Base-by-base conservation (phyloP, 129 eudicot species). In the Heracleum sosnowskyi region DNA sequence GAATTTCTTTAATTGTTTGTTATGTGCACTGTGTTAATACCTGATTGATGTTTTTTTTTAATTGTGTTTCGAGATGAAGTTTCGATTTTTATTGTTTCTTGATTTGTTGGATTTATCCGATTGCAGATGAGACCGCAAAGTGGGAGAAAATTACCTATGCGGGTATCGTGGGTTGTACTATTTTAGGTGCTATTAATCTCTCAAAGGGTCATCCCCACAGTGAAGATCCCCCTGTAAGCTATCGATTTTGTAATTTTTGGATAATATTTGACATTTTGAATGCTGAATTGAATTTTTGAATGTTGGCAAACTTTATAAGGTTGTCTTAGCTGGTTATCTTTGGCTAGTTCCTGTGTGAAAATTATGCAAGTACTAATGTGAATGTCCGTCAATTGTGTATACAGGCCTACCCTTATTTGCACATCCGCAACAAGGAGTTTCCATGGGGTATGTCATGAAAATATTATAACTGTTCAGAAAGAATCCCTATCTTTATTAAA, bases 391-490 rank as follows among this genome's bases (percentile, higher is more conserved):
- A 22, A 29, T 35, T 72, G 11, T 57, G 34, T 76, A 3, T 82
- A 82, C 84, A 86, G 89, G 44, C 89, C 15, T 86, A 86, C 80
- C 78, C 86, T 0, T 80, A 86, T 24, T 22, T 82, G 82, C 89
- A 80, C 80, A 83, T 82, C 49, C 89, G 89, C 7, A 82, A 86
- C 82, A 86, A 86, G 86, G 89, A 86, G 76, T 82, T 86, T 26
- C 86, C 89, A 29, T 83, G 86, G 89, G 89, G 89, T 82, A 82
- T 79, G 86, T 45, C 7, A 63, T 73, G 33, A 24, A 11, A 36
- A 36, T 9, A 1, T 10, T 26, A 3, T n/a, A n/a, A 60, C 1
- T 26, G 68, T 60, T 8, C 9, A 22, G 28, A 53, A 22, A 6
- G 63, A 22, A 22, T 5, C 11, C 28, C 3, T 53, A 1, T 22